A percentile compares a stretch with the other conserved stretches of the same genome.
phyloP scores from a whole-genome alignment of 208 protist species.

The Leishmania turanica region DNA sequence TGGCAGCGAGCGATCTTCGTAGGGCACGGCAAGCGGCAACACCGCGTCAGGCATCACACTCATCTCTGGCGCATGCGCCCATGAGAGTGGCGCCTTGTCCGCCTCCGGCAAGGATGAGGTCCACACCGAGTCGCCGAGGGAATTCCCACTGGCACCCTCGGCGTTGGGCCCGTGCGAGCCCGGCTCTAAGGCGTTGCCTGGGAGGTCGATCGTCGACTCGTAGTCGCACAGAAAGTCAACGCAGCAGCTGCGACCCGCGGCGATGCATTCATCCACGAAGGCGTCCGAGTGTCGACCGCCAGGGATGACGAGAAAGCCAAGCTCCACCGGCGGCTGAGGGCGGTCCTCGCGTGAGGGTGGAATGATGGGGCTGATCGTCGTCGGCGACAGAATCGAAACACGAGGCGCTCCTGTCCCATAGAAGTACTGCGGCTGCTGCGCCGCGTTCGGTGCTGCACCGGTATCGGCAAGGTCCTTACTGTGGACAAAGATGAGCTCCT shows the following conservation, averaged over 20 bases:
- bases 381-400: not conserved
- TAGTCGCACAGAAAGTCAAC: conserved; percentile 83
- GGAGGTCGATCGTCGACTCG: conserved; percentile 32
- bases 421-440: not conserved
- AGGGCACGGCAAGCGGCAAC: conserved; percentile 58
- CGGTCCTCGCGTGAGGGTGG: conserved; percentile 15
- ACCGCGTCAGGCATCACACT: conserved; percentile 47
- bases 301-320: conserved; percentile 67
- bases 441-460: not conserved
- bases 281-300: conserved; percentile 68
- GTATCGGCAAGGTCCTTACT: not conserved
- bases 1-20: conserved; percentile 45
- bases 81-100: not conserved
- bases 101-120: not conserved
- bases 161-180: not conserved
- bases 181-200: not conserved
- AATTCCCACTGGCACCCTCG: not conserved
- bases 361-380: conserved; percentile 11
- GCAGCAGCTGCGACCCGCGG: conserved; percentile 56
- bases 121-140: conserved; percentile 11
- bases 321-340: conserved; percentile 36
- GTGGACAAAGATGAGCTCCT: not conserved
- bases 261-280: conserved; percentile 80
- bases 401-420: not conserved
- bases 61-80: conserved; percentile 5